Base-by-base conservation (phyloP, 768 basidiomycete species). In the Tulasnella sp. region DNA sequence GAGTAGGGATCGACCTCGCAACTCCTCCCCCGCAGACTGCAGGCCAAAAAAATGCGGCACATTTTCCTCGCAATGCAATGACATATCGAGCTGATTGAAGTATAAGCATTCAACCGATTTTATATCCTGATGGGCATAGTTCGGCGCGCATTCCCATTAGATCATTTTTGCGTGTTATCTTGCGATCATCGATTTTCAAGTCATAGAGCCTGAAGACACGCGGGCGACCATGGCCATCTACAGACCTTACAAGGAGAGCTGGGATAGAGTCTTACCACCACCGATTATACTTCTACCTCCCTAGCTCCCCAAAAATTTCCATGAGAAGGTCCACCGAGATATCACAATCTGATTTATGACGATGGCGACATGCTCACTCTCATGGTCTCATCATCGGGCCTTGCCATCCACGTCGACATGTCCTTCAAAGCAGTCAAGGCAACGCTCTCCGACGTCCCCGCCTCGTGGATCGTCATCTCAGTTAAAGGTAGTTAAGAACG, bases 171-270 rank as follows among this genome's bases (percentile, higher is more conserved):
- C n/a, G n/a, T n/a, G n/a, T n/a, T n/a, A n/a, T n/a, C n/a, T n/a
- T n/a, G n/a, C n/a, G n/a, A n/a, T n/a, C n/a, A n/a, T n/a, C n/a
- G n/a, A n/a, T n/a, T n/a, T n/a, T n/a, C n/a, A n/a, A n/a, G n/a
- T n/a, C 11, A 9, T 60, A 95, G 93, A 84, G 93, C 84, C 96
- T 4, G 87, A 81, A 17, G 94, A 98, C 69, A 91, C 94, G 0
- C 79, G 94, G 53, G 95, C 94, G 0, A 88, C 93, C 0, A 97
- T 98, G 90, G 94, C 91, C 0, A 74, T 97, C 41, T 97, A 88
- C 69, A 78, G 92, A 4, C 68, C 94, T 15, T 78, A 93, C 47
- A 48, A 48, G n/a, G 47, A n/a, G 7, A 48, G n/a, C 11, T 48
- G 47, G 47, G 47, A 48, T 11, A 23, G 11, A n/a, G 21, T 48